phyloP scores from a whole-genome alignment of 352 stramenopile genomes.

The Phytophthora citrophthora region DNA sequence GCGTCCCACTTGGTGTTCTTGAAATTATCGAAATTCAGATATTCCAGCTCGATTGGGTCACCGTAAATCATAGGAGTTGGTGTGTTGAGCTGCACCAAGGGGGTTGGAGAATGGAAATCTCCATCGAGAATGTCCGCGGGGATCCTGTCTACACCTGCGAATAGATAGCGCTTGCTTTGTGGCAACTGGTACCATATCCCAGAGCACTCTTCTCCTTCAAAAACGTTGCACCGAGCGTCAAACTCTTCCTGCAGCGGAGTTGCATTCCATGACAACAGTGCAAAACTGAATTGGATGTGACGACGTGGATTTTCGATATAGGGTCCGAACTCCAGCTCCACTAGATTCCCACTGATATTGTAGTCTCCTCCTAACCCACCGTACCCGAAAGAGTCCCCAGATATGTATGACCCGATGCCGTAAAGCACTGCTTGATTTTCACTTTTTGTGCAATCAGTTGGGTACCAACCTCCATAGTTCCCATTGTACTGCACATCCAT shows the following conservation, averaged over 20 bases:
- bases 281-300: constrained; percentile 52
- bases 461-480: constrained; percentile 51
- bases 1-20: constrained; percentile 23
- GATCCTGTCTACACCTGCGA: constrained; percentile 43
- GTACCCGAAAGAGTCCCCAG: constrained; percentile 38
- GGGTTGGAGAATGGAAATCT: constrained; percentile 49
- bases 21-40: constrained; percentile 37
- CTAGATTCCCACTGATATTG: constrained; percentile 5
- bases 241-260: constrained; percentile 38
- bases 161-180: constrained; percentile 48
- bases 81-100: constrained; percentile 51
- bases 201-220: constrained; percentile 23
- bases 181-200: constrained; percentile 52
- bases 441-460: constrained; percentile 29
- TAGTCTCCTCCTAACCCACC: constrained; percentile 21
- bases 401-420: constrained; percentile 54
- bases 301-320: constrained; percentile 14
- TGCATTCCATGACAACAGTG: constrained; percentile 42
- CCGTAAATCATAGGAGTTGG: constrained; percentile 23
- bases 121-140: constrained; percentile 28
- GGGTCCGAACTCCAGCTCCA: constrained; percentile 22
- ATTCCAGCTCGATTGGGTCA: constrained; percentile 32
- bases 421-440: constrained; percentile 42
- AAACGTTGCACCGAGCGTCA: constrained; percentile 42
- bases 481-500: constrained; percentile 44